Evolutionary conservation across 495 filamentous ascomycete genomes (phyloP), one percentile per base, ranked within the genome.

Genomic region (Aspergillus steynii): DNA sequence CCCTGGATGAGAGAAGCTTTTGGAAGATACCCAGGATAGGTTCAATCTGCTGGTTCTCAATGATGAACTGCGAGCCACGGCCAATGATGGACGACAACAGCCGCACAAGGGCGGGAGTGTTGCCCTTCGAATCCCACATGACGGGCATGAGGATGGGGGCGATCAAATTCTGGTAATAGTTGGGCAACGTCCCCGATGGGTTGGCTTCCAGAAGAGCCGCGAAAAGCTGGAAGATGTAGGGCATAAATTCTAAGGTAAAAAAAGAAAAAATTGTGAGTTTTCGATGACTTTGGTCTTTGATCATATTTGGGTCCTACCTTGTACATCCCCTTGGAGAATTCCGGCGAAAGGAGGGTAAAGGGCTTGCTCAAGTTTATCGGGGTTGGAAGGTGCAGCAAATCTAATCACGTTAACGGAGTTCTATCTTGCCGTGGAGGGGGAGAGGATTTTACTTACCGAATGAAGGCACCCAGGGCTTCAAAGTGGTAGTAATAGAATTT

Each of bases 401-500:
- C 87, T 89, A 64, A 5, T 46, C n/a, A 5, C 10, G 28, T 71
- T 20, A 68, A 51, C 55, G 6, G 26, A 29, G 12, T 25, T 15
- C 14, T 56, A 53, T 10, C 27, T 15, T 14, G 26, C 20, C 5
- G 26, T 1, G 20, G 20, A 29, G 6, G 14, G n/a, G 28, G 27
- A 31, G 20, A n/a, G 34, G 1, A 32, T 69, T 63, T 71, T 9
- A 59, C 67, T 46, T 67, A 92, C 85, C 88, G 82, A 59, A 98
- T 92, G 51, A 99, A 84, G n/a, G 95, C 93, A n/a, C 95, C 96
- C 50, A 98, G 73, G 2, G 90, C 88, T 74, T 99, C 96, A 59
- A 99, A 99, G 71, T 96, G 92, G 74, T 92, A 99, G 76, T 99
- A 97, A 75, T 96, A 96, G 75, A 99, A 99, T 15, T 93, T 84